Evolutionary conservation across 306 rosid genomes (phyloP), one percentile per base, ranked within the genome.

Genomic region (Begonia peltatifolia): DNA sequence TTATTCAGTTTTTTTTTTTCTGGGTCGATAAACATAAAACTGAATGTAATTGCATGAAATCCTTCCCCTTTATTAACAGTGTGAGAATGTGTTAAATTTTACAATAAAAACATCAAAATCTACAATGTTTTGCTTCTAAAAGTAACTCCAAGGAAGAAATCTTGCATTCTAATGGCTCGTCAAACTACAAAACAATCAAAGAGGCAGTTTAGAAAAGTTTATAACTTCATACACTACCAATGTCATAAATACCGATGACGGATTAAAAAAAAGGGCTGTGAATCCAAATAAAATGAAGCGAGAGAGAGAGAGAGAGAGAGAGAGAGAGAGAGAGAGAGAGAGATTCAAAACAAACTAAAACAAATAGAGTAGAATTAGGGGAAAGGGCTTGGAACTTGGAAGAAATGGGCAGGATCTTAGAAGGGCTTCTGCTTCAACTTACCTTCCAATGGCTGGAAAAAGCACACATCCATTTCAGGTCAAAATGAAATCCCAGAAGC

Each of bases 241-340:
- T 20, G 44, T 42, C 58, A 43, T 22, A 61, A 61, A 41, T 52
- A 14, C 25, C 6, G 5, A 15, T 10, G 4, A 61, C 50, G 42
- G 51, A 42, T 30, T 41, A 13, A 14, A 15, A 42, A 52, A 30
- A 23, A n/a, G 9, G 46, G 20, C 11, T 9, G 35, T 9, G 43
- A 61, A 52, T 41, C 55, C 51, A 61, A 42, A 61, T 4, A n/a
- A 61, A 61, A 8, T n/a, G n/a, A n/a, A n/a, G n/a, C n/a, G 50
- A 58, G 36, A 56, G 18, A 23, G 14, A 5, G 49, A 9, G 50
- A 58, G 36, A 56, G 18, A 23, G 14, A 5, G 49, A 9, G 52
- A 6, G 14, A 48, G 12, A 11, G 18, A 56, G 36, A 12, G 36
- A 17, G 13, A 38, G 46, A 54, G 36, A 47, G 42, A 42, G 13